These are phyloP conservation scores for Pichia sporocuriosa DNA, from an alignment of 805 yeast species.

Conservation along the genomic window DNA sequence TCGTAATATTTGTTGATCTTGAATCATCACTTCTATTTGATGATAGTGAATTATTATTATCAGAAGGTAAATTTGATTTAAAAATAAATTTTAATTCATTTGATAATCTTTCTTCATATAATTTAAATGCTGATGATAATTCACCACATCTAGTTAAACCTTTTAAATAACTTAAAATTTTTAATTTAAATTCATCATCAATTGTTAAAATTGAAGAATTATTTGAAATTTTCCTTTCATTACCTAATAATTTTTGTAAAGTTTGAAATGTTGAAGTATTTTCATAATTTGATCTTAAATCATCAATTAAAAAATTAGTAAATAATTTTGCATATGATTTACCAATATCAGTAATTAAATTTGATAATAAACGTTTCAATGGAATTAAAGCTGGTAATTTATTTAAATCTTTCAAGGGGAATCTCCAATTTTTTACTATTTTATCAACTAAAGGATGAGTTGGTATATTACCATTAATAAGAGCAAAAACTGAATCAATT, in stretches of 20 bases:
- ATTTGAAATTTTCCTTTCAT: conserved; percentile 45
- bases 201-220: conserved; percentile 44
- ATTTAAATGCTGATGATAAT: conserved; percentile 51
- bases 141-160: conserved; percentile 60
- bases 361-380: conserved; percentile 46
- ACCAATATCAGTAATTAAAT: conserved; percentile 60
- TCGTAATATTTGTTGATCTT: conserved; percentile 21
- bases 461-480: conserved; percentile 49
- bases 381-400: conserved; percentile 43
- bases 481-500: conserved; percentile 48
- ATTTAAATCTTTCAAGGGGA: conserved; percentile 36
- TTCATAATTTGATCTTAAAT: conserved; percentile 53
- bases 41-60: conserved; percentile 15
- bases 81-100: conserved; percentile 70
- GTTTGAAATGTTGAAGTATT: conserved; percentile 3
- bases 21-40: conserved; percentile 18
- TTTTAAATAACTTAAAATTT: conserved; percentile 42
- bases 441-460: conserved; percentile 23
- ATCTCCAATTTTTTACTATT: conserved; percentile 38
- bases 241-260: conserved; percentile 1
- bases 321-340: conserved; percentile 57
- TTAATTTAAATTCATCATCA: conserved; percentile 54
- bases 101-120: conserved; percentile 62
- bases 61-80: conserved; percentile 55
- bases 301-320: conserved; percentile 47